A percentile compares a stretch with the other conserved stretches of the same genome.
These are phyloP conservation scores for Clathrospora elynae DNA, from an alignment of 2,329 filamentous ascomycete species.

Conservation along the genomic window DNA sequence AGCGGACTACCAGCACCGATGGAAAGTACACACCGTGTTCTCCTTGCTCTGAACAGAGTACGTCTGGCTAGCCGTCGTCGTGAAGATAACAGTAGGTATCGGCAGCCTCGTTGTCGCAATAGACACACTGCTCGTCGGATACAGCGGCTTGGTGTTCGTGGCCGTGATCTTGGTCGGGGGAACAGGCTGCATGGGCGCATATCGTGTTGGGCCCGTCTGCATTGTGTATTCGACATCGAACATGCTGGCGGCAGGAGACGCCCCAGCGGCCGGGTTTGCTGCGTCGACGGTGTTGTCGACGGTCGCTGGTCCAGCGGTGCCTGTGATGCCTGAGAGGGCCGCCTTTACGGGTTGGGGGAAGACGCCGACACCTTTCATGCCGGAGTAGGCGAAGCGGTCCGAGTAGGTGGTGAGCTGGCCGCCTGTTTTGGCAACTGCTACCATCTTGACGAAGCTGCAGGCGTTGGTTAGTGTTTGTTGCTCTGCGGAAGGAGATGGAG, in stretches of 20 bases:
- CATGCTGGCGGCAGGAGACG: constrained; percentile 8
- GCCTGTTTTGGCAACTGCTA: constrained; percentile 60
- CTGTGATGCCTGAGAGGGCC: constrained; percentile 36
- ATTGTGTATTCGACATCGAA: constrained; percentile 58
- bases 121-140: constrained; percentile 60
- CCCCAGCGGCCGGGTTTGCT: constrained; percentile 36
- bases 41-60: constrained; percentile 59
- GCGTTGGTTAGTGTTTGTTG: constrained; percentile 12
- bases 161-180: constrained; percentile 64
- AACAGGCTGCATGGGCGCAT: constrained; percentile 65
- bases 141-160: constrained; percentile 56
- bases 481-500: neutral
- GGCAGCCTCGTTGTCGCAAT: constrained; percentile 60
- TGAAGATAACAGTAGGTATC: constrained; percentile 54
- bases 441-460: constrained; percentile 53
- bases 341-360: constrained; percentile 57
- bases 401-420: constrained; percentile 65
- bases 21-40: constrained; percentile 60
- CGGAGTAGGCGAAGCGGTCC: constrained; percentile 65
- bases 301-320: constrained; percentile 37
- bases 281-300: constrained; percentile 29
- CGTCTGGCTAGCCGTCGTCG: constrained; percentile 58
- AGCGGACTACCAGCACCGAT: neutral
- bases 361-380: constrained; percentile 67
- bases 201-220: constrained; percentile 63